These are phyloP conservation scores for Schizosaccharomyces lindneri DNA, from an alignment of 805 yeast species.

Conservation along the genomic window DNA sequence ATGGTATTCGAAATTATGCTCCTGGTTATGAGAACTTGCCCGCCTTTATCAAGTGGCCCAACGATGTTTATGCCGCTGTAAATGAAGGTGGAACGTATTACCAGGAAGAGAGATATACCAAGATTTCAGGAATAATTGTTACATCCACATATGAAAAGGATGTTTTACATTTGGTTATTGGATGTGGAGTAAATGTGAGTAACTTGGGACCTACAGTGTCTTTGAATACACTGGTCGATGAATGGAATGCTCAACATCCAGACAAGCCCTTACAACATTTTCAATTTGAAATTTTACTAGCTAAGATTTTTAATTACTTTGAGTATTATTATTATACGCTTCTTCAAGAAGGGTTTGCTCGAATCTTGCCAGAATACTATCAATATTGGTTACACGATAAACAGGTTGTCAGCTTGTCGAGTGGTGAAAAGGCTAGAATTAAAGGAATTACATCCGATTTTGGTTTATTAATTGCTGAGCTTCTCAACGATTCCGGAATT, in stretches of 20 bases:
- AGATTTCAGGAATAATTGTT: conserved; percentile 64
- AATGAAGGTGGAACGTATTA: conserved; percentile 7
- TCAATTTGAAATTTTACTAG: conserved; percentile 28
- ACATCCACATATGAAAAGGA: conserved; percentile 45
- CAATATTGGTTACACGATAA: conserved; percentile 62
- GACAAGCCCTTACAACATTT: conserved; percentile 21
- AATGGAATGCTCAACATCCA: conserved; percentile 30
- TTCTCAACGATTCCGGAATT: conserved; percentile 22
- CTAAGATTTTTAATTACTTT: conserved; percentile 39
- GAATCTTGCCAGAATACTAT: conserved; percentile 50
- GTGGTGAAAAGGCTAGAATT: conserved; percentile 32
- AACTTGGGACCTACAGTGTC: conserved; percentile 87
- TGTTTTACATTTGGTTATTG: conserved; percentile 44
- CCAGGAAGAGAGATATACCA: conserved; percentile 22
- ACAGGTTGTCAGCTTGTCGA: conserved; percentile 44
- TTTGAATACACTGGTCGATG: conserved; percentile 39
- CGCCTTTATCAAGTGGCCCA: conserved; percentile 82
- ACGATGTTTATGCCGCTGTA: conserved; percentile 49
- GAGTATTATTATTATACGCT: conserved; percentile 29
- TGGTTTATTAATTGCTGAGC: conserved; percentile 63
- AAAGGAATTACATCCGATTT: conserved; percentile 64
- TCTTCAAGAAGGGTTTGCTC: conserved; percentile 32
- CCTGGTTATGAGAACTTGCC: conserved; percentile 53
- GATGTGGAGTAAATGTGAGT: conserved; percentile 65
- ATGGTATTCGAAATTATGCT: conserved; percentile 42